Base-by-base conservation (phyloP, 208 protist genomes). In the Novymonas esmeraldas region DNA sequence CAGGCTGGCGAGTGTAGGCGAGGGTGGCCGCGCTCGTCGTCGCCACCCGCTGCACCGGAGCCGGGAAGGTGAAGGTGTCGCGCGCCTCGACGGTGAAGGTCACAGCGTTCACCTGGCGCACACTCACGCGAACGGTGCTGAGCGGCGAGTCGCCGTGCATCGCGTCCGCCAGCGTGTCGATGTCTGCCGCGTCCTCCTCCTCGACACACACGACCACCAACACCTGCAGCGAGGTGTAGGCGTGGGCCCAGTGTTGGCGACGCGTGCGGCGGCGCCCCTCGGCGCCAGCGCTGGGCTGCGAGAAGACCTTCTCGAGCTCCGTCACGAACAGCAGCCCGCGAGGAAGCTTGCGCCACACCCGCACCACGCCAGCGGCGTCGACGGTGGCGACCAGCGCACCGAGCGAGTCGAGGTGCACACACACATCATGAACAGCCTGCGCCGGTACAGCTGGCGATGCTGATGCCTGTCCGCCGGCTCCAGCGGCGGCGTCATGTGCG, bases 341-440 rank as follows among this genome's bases (percentile, higher is more conserved):
- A 9, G 87, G 84, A 31, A 93, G 78, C 73, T 88, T 93, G 36
- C 87, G 81, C 87, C 81, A 89, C 34, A 87, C 59, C 18, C 87
- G 82, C 46, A 90, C 49, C 20, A 74, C 72, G 29, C 87, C 87
- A 38, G 41, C 33, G 5, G 58, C 65, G 69, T 89, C 87, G 2
- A 93, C 44, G 2, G 77, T 87, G 41, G 71, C 62, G 54, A 90
- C 58, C 26, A 93, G 57, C 14, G 70, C 76, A 18, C 84, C 84
- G 28, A 87, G 73, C 0, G 78, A 58, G 64, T 93, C 87, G 28
- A 72, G 36, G 36, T 85, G 61, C 13, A 84, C 59, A 39, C 56
- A 76, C 33, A 87, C 56, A 60, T 89, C 86, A 20, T 82, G 70
- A 22, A 92, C 46, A 38, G 64, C 2, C 7, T 54, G 31, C 16